Conservation (phyloP, 768 basidiomycete genomes). For the Coprinopsis sp. region DNA sequence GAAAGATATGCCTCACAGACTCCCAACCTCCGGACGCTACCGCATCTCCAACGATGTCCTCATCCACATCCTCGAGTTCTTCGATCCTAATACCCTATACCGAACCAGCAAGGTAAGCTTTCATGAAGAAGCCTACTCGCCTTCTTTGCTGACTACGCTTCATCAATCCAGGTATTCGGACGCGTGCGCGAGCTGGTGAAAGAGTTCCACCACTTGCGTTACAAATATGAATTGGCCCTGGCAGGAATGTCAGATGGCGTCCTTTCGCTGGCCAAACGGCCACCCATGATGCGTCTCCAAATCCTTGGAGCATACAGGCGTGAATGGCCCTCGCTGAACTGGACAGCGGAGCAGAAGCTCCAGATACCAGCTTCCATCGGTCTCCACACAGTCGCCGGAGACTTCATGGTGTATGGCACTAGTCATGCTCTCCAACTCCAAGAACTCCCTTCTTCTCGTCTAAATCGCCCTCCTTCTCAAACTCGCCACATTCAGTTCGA, state of each 20-base stretch:
- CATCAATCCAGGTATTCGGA: slow-evolving; percentile 36
- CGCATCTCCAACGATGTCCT: slow-evolving; percentile 50
- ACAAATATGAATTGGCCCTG: slow-evolving; percentile 45
- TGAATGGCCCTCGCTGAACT: slow-evolving; percentile 45
- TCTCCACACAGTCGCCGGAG: slow-evolving; percentile 38
- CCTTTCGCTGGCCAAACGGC: slow-evolving; percentile 31
- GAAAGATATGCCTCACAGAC: slow-evolving; percentile 43
- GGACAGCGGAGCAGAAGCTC: slow-evolving; percentile 45
- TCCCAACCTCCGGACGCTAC: slow-evolving; percentile 39
- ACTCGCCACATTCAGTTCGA: slow-evolving; percentile 43
- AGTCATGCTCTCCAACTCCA: slow-evolving; percentile 39
- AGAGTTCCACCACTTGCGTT: slow-evolving; percentile 44
- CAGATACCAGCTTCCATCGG: slow-evolving; percentile 32
- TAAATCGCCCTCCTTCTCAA: slow-evolving; percentile 36
- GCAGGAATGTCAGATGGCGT: slow-evolving; percentile 50
- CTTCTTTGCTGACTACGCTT: slow-evolving; percentile 6
- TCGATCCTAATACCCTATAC: slow-evolving; percentile 46
- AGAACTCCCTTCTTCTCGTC: slow-evolving; percentile 48
- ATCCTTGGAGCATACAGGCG: slow-evolving; percentile 41
- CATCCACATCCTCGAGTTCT: slow-evolving; percentile 42
- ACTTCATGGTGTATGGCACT: slow-evolving; percentile 43
- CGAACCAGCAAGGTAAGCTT: slow-evolving; percentile 40
- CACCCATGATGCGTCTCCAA: slow-evolving; percentile 39
- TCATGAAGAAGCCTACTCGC: background rate
- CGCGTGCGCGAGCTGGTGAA: slow-evolving; percentile 41